Evolutionary conservation across 352 stramenopile genomes (phyloP), one percentile per base, ranked within the genome.

Genomic region (Globisporangium paroecandrum): DNA sequence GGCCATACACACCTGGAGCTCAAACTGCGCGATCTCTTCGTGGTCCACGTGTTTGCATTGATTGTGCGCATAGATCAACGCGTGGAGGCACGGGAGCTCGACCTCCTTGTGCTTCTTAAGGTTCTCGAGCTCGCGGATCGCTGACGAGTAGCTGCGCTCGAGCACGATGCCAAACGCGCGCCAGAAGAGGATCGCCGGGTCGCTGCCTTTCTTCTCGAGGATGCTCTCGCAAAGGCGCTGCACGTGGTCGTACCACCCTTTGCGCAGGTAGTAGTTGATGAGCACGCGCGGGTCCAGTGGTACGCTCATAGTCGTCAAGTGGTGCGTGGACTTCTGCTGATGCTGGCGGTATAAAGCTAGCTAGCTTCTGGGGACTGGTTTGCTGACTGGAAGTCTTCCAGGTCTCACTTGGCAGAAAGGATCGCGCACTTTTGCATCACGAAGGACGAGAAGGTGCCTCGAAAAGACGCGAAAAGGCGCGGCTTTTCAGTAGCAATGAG

Each of bases 201-300:
- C 90, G 36, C 75, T 91, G 69, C 88, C 89, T 64, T 89, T 87
- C 74, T 94, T 96, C 46, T 85, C 77, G 15, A 96, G 77, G n/a
- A 92, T 66, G 24, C 76, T 73, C 75, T 94, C 85, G 64, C 89
- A 96, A 3, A 95, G 73, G 6, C 82, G 79, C 72, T 96, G 85
- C 7, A 94, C 82, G 68, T 97, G 89, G 65, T 91, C 76, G 66
- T 89, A 95, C 84, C 89, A 95, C 58, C 89, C 85, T 69, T 95
- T 91, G 68, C 89, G 85, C 46, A 94, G 65, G 73, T 96, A 97
- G 70, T 93, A 95, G 70, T 94, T 91, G 77, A 93, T 92, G 32
- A 94, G 72, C 60, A 85, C 86, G 53, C 79, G 81, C 25, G 81
- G 74, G 38, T 94, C 86, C 74, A 89, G 79, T 36, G 65, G 18